Evolutionary conservation across 1,139 yeast species (phyloP).

Genomic region (Lodderomyces orthopsilosis): DNA sequence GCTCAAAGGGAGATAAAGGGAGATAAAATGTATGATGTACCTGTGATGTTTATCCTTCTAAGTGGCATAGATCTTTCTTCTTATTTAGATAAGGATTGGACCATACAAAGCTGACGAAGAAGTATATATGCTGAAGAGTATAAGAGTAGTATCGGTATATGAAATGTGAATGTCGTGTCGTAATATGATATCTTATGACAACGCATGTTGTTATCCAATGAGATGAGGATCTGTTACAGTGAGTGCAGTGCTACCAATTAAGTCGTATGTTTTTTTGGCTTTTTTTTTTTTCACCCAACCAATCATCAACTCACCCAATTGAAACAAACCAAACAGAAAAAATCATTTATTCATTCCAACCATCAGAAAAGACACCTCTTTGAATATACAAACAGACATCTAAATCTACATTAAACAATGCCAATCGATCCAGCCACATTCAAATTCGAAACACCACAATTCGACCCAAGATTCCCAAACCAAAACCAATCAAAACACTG

Average conservation of each 20-base stretch:
- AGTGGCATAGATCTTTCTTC: slow-evolving; percentile 9
- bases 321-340: neutral
- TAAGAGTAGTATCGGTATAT: too few species aligned
- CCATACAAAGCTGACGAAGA: slow-evolving; percentile 13
- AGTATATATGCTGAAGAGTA: too few species aligned
- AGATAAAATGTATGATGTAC: slow-evolving; percentile 19
- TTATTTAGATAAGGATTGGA: slow-evolving; percentile 15
- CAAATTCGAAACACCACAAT: slow-evolving; percentile 77
- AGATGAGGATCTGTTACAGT: too few species aligned
- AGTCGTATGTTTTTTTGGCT: slow-evolving; percentile 1
- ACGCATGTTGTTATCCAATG: too few species aligned
- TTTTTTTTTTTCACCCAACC: neutral
- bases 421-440: slow-evolving; percentile 47
- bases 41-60: slow-evolving; percentile 20
- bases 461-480: slow-evolving; percentile 93
- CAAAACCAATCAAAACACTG: slow-evolving; percentile 98
- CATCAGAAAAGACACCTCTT: too few species aligned
- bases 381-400: neutral
- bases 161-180: neutral
- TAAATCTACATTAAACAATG: slow-evolving; percentile 21
- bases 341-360: neutral
- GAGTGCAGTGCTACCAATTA: neutral
- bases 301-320: too few species aligned
- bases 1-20: slow-evolving; percentile 15
- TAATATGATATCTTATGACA: neutral